These are phyloP conservation scores for Lichtheimia ornata DNA, from an alignment of 371 early-diverging fungal species.

Conservation along the genomic window DNA sequence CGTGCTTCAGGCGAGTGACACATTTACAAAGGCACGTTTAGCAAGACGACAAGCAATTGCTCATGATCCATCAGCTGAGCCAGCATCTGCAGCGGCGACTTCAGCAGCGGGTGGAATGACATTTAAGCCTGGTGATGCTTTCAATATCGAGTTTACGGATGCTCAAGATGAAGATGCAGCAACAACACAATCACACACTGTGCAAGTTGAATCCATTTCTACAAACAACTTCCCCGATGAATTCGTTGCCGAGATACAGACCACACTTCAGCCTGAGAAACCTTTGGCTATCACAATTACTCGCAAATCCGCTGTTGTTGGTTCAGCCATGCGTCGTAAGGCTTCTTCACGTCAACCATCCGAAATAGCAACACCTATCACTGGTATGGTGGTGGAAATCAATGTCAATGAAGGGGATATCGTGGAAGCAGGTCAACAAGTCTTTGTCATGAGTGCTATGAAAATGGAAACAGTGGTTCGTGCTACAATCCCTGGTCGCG, in stretches of 20 bases:
- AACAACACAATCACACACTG: slow-evolving; percentile 19
- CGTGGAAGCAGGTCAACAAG: slow-evolving; percentile 33
- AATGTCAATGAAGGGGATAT: slow-evolving; percentile 22
- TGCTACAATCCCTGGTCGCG: slow-evolving; percentile 23
- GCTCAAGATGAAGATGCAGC: not conserved
- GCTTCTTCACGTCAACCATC: slow-evolving; percentile 22
- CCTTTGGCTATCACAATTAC: slow-evolving; percentile 24
- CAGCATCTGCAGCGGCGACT: not conserved
- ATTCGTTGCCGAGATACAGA: slow-evolving; percentile 25
- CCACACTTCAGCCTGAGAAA: slow-evolving; percentile 12
- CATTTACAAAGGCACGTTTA: not conserved
- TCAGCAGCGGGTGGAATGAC: slow-evolving; percentile 13
- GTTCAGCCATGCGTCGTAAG: slow-evolving; percentile 30
- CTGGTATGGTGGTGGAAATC: slow-evolving; percentile 43
- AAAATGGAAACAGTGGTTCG: slow-evolving; percentile 49
- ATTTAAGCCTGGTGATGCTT: slow-evolving; percentile 45
- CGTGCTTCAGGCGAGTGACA: slow-evolving; percentile 16
- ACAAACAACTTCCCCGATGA: slow-evolving; percentile 42
- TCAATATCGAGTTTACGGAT: slow-evolving; percentile 30
- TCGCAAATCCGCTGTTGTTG: slow-evolving; percentile 25
- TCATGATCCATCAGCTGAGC: too few species aligned
- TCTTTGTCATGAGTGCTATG: slow-evolving; percentile 49
- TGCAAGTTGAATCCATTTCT: slow-evolving; percentile 35
- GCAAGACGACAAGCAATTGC: too few species aligned
- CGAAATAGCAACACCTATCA: slow-evolving; percentile 38